Base-by-base conservation (phyloP, 306 rosid species). In the Alnus rubra region DNA sequence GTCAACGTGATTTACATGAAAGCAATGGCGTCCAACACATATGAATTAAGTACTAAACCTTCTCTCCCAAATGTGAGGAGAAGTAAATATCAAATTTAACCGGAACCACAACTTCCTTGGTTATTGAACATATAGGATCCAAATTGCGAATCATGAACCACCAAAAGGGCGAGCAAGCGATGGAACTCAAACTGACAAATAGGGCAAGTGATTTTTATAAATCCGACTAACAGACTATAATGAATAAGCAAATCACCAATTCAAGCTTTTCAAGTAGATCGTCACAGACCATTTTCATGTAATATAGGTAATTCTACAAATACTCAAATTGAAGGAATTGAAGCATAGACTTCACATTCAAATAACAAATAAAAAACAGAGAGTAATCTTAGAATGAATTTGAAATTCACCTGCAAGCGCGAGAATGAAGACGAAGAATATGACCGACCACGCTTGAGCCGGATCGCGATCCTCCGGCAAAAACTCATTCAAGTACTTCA, bases 401-500 rank as follows among this genome's bases (percentile, higher is more conserved):
- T 44, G 31, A 64, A 50, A 31, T 51, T 69, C 68, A 94, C 98
- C 98, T 82, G 91, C 86, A 5, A 95, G 83, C 0, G 99, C 94
- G 63, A 95, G 89, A 83, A 95, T 33, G 74, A 85, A 89, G 55
- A 95, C 97, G 81, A 84, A 84, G 82, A 95, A 74, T 4, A 95
- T 87, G 65, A 95, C 88, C 15, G 92, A 86, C 98, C 99, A 95
- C 11, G 99, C 91, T 42, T 88, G 94, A 81, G 88, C 74, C 31
- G 99, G 99, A 83, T 95, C 96, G 44, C 98, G 98, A 91, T 95
- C 98, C 82, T 95, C 99, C 9, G 99, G 99, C 88, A 93, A 85
- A 65, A 81, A 90, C 65, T 92, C 97, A 52, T 95, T 90, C 82
- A 95, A 68, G 84, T 82, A 95, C 1, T 90, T 85, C 84, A 95